Percentiles rank a stretch among this genome's conserved stretches.
These are phyloP conservation scores for Saccharomycopsis selenospora DNA, from an alignment of 805 yeast genomes.

Conservation along the genomic window DNA sequence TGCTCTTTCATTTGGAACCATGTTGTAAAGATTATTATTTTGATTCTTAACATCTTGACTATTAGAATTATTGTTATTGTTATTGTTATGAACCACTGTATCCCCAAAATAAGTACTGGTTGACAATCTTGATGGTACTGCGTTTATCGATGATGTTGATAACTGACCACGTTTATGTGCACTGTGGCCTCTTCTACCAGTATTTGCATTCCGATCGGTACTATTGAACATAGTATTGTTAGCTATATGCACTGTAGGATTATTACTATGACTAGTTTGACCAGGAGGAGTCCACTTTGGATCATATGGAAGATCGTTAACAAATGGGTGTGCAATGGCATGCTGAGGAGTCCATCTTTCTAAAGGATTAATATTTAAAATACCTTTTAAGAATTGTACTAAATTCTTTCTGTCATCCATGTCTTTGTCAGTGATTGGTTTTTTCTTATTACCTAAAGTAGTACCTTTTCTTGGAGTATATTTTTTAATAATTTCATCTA, in stretches of 20 bases:
- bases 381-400: conserved; percentile 70
- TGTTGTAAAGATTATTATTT: not conserved
- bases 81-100: not conserved
- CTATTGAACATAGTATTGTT: not conserved
- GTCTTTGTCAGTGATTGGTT: conserved; percentile 51
- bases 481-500: conserved; percentile 68
- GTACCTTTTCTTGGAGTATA: conserved; percentile 43
- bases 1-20: not conserved
- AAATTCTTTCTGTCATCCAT: conserved; percentile 62
- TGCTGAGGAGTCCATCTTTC: conserved; percentile 97
- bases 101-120: not conserved
- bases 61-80: too few relatives aligned
- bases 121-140: not conserved
- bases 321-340: conserved; percentile 86
- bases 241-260: not conserved
- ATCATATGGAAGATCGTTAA: conserved; percentile 50
- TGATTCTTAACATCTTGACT: not conserved
- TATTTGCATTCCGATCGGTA: too few relatives aligned
- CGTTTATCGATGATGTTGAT: conserved; percentile 15
- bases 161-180: conserved; percentile 17
- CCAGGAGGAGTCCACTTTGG: conserved; percentile 52
- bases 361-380: conserved; percentile 78
- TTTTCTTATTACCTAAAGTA: conserved; percentile 22
- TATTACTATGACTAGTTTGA: too few relatives aligned
- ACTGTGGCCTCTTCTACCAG: too few relatives aligned